Evolutionary conservation across 441 rosid species (phyloP).

Genomic region (Lagerstroemia fauriei): DNA sequence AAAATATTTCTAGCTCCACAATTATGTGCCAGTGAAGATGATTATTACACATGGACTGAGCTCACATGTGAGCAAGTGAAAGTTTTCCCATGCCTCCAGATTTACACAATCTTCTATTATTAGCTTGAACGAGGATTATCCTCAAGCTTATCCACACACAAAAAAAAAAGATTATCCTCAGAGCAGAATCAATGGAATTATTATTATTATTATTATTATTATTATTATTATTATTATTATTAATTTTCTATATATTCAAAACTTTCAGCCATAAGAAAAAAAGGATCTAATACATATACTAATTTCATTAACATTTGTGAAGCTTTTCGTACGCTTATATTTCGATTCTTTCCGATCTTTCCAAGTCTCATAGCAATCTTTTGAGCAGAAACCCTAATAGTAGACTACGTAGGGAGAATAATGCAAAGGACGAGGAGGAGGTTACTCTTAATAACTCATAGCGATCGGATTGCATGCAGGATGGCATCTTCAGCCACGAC

Average conservation of each 20-base stretch:
- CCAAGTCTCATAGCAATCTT: no score
- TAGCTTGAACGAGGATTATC: no score
- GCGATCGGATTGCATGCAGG: neutral
- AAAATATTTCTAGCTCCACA: neutral
- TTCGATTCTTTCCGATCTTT: no score
- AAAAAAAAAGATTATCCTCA: neutral
- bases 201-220: no score
- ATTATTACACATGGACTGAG: neutral
- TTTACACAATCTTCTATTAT: neutral
- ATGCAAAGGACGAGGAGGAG: neutral
- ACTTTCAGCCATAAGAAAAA: no score
- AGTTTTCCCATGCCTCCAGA: neutral
- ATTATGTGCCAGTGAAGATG: neutral
- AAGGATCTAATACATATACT: no score
- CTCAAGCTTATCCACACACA: neutral
- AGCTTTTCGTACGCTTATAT: no score
- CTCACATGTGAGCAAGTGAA: neutral
- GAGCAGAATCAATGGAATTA: neutral
- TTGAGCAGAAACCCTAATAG: neutral
- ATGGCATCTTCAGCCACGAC: constrained; percentile 12
- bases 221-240: no score
- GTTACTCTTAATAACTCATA: neutral
- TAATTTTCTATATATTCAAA: no score
- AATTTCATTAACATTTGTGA: no score
- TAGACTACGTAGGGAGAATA: neutral